Conservation (phyloP, 2,329 filamentous ascomycete species). For the Neofusicoccum kwambonambiense region DNA sequence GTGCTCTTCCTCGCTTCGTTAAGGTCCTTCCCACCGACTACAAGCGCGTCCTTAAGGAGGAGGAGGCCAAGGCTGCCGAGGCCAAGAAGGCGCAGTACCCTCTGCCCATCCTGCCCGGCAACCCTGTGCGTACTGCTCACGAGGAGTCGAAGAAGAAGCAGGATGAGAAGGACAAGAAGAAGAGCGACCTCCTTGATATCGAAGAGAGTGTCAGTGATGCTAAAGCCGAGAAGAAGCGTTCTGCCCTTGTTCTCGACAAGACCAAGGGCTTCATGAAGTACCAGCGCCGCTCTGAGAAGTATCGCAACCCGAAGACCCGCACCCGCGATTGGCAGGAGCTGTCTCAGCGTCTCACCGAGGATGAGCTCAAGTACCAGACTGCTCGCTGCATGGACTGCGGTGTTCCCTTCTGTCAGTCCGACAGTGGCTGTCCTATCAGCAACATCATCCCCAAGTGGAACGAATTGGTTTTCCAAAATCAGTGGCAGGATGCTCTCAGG, state of each 20-base stretch:
- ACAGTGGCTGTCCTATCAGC: constrained; percentile 90
- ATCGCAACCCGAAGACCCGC: constrained; percentile 77
- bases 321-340: constrained; percentile 94
- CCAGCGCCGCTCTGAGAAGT: constrained; percentile 87
- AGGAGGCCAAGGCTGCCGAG: constrained; percentile 80
- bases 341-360: constrained; percentile 81
- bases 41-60: constrained; percentile 86
- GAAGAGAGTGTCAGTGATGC: constrained; percentile 87
- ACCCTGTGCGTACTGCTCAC: constrained; percentile 54
- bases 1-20: constrained; percentile 84
- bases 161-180: constrained; percentile 66
- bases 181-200: constrained; percentile 72
- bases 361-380: constrained; percentile 94
- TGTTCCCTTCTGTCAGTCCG: constrained; percentile 96
- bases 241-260: constrained; percentile 92
- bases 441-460: constrained; percentile 99
- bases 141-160: constrained; percentile 55
- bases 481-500: constrained; percentile 91
- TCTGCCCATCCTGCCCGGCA: constrained; percentile 72
- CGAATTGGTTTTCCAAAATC: constrained; percentile 70
- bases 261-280: constrained; percentile 98
- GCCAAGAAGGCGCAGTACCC: constrained; percentile 82
- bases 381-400: constrained; percentile 98
- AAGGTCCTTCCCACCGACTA: constrained; percentile 95
- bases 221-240: constrained; percentile 84